phyloP scores from a whole-genome alignment of 495 filamentous ascomycete genomes.

The Tirmania nivea region DNA sequence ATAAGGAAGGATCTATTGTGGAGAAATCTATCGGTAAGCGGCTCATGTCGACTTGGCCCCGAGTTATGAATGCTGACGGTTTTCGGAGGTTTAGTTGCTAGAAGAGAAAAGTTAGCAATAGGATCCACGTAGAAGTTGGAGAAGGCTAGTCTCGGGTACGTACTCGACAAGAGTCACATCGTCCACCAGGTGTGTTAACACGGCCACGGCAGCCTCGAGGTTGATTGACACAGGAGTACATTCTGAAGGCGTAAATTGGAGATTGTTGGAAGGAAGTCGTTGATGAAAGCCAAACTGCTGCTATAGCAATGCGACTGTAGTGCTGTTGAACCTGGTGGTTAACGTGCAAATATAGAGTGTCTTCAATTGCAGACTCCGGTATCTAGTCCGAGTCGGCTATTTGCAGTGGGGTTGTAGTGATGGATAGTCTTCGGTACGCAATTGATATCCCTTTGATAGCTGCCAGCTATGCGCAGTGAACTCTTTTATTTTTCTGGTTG shows the following conservation, averaged over 20 bases:
- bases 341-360: no score
- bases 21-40: slow-evolving; percentile 16
- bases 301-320: no score
- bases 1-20: neutral
- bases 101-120: neutral
- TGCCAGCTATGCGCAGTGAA: no score
- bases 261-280: neutral
- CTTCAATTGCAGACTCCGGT: no score
- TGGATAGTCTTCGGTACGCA: no score
- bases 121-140: no score
- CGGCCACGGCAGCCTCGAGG: slow-evolving; percentile 19
- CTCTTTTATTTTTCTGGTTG: no score
- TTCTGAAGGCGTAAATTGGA: slow-evolving; percentile 5
- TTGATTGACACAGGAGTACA: slow-evolving; percentile 21
- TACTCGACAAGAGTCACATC: slow-evolving; percentile 18
- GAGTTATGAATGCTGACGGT: slow-evolving; percentile 11
- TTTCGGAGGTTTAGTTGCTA: slow-evolving; percentile 20
- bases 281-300: no score
- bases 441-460: no score
- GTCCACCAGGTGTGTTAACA: slow-evolving; percentile 15
- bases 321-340: no score
- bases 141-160: neutral
- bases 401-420: no score
- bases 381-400: no score
- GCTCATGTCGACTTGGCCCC: slow-evolving; percentile 3